phyloP scores from a whole-genome alignment of 169 alveolate species.

The Plasmodium vinckei region DNA sequence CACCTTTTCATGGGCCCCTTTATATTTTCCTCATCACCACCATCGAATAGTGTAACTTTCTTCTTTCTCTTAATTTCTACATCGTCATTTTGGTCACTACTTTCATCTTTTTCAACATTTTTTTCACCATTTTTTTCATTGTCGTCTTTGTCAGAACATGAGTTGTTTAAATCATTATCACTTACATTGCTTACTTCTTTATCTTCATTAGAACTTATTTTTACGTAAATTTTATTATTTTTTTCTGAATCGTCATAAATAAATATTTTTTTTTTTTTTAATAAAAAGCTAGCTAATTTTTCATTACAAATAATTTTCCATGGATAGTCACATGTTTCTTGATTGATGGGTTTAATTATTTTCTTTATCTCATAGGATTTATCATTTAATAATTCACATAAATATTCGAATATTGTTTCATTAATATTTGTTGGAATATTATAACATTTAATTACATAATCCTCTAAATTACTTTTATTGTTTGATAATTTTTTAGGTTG shows the following conservation, averaged over 20 bases:
- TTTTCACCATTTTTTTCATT: too few relatives aligned
- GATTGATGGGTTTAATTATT: conserved; percentile 23
- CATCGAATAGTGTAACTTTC: too few relatives aligned
- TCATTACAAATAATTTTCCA: conserved; percentile 73
- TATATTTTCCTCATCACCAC: not conserved
- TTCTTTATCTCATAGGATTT: conserved; percentile 20
- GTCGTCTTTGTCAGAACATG: too few relatives aligned
- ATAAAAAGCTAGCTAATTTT: conserved; percentile 27
- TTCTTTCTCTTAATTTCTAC: too few relatives aligned
- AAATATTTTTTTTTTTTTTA: conserved; percentile 20
- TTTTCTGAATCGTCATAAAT: conserved; percentile 22
- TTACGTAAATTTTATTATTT: conserved; percentile 25
- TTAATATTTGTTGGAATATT: conserved; percentile 21
- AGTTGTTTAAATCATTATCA: not conserved
- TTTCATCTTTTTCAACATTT: too few relatives aligned
- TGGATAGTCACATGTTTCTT: conserved; percentile 62
- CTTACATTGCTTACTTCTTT: not conserved
- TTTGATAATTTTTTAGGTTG: not conserved
- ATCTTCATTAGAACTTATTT: not conserved
- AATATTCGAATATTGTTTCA: conserved; percentile 41
- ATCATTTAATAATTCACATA: conserved; percentile 11
- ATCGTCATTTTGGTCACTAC: too few relatives aligned
- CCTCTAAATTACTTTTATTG: not conserved
- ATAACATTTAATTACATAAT: conserved; percentile 49
- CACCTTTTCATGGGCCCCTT: not conserved